Percentiles rank a stretch among this genome's conserved stretches.
phyloP scores from a whole-genome alignment of 2,329 filamentous ascomycete genomes.

The Fusarium sambucinum region DNA sequence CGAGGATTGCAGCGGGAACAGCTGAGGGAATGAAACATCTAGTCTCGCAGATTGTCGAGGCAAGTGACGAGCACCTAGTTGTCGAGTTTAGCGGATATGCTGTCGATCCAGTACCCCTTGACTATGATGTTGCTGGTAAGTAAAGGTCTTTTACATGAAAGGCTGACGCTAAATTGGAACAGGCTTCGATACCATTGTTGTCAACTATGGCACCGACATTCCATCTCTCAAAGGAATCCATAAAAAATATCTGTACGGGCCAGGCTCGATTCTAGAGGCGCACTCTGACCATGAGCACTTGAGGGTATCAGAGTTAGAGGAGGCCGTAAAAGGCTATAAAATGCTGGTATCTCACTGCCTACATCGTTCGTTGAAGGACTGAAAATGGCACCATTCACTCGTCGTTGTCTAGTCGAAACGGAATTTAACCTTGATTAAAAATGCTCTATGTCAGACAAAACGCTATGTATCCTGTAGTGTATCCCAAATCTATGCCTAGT shows the following conservation, averaged over 20 bases:
- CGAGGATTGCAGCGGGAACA: slow-evolving; percentile 4
- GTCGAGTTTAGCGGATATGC: slow-evolving; percentile 2
- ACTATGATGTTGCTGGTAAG: slow-evolving; percentile 10
- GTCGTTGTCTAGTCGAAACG: too few relatives aligned
- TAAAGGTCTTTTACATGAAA: fast-evolving
- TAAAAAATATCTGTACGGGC: slow-evolving; percentile 12
- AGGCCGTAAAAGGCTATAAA: slow-evolving; percentile 2
- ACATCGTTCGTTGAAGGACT: too few relatives aligned
- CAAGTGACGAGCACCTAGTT: not conserved
- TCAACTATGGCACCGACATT: slow-evolving; percentile 17
- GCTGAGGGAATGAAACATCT: not conserved
- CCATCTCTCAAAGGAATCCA: not conserved
- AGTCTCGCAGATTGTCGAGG: not conserved
- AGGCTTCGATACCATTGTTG: slow-evolving; percentile 8
- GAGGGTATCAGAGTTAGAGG: slow-evolving; percentile 5
- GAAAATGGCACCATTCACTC: too few relatives aligned
- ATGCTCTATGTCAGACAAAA: not conserved
- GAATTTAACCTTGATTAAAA: not conserved
- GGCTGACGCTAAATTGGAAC: not conserved
- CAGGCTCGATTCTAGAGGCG: slow-evolving; percentile 12
- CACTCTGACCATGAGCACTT: slow-evolving; percentile 24
- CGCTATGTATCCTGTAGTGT: not conserved
- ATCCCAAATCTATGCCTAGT: not conserved
- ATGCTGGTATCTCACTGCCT: not conserved
- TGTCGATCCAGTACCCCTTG: slow-evolving; percentile 1